Evolutionary conservation across 805 yeast genomes (phyloP).

Genomic region (Phaffomyces thermotolerans): DNA sequence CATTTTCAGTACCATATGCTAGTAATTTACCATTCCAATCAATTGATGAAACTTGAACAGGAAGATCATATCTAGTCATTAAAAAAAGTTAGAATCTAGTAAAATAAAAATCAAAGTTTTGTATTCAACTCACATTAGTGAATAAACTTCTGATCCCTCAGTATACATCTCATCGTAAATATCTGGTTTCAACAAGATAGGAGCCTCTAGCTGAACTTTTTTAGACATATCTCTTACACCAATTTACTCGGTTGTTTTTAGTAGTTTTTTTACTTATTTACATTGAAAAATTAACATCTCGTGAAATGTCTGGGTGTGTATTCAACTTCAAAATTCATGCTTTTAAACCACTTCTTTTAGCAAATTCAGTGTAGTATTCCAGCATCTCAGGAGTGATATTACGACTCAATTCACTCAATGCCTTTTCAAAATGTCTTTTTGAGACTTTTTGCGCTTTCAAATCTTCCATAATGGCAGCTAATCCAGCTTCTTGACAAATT

Average conservation of each 20-base stretch:
- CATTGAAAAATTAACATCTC: background rate
- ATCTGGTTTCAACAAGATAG: conserved; percentile 19
- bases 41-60: conserved; percentile 10
- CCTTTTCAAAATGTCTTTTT: conserved; percentile 65
- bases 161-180: conserved; percentile 13
- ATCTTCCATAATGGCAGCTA: conserved; percentile 86
- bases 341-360: conserved; percentile 33
- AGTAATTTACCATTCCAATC: conserved; percentile 21
- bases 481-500: conserved; percentile 91
- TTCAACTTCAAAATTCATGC: conserved; percentile 7
- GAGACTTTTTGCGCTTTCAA: conserved; percentile 44
- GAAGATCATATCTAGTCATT: conserved; percentile 15
- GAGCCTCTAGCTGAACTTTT: conserved; percentile 7
- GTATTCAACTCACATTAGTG: conserved; percentile 14
- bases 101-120: background rate
- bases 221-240: too few relatives aligned
- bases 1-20: conserved; percentile 18
- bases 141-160: conserved; percentile 17
- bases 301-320: background rate
- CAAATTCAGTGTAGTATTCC: conserved; percentile 53
- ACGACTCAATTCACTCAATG: conserved; percentile 57
- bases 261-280: too few relatives aligned
- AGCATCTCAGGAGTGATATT: conserved; percentile 87
- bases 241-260: too few relatives aligned
- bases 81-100: background rate